Percentiles rank a stretch among this genome's conserved stretches.
Conservation (phyloP, 768 basidiomycete genomes). For the Favolaschia claudopus region DNA sequence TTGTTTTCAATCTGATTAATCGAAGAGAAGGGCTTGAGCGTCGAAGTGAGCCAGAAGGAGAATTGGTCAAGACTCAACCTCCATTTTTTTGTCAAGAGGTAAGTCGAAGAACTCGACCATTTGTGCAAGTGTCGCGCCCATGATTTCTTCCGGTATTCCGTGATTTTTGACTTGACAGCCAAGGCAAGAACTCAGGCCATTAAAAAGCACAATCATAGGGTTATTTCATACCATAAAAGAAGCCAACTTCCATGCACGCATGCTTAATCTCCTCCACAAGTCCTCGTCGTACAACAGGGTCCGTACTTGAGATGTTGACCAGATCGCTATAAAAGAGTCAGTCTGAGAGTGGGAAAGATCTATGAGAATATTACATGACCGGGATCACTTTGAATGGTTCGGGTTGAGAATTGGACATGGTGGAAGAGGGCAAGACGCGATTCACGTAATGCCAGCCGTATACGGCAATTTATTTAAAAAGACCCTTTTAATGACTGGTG, state of each 20-base stretch:
- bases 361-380: slow-evolving; percentile 44
- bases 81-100: slow-evolving; percentile 68
- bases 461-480: no score
- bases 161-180: slow-evolving; percentile 73
- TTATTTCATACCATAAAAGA: slow-evolving; percentile 71
- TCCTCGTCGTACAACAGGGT: slow-evolving; percentile 45
- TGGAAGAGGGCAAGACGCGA: no score
- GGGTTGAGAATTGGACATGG: slow-evolving; percentile 3
- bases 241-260: slow-evolving; percentile 84
- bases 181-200: not conserved
- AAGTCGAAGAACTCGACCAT: slow-evolving; percentile 75
- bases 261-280: slow-evolving; percentile 69
- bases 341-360: no score
- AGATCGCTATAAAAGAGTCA: slow-evolving; percentile 52
- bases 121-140: slow-evolving; percentile 52
- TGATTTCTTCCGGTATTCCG: slow-evolving; percentile 63
- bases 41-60: not conserved
- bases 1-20: slow-evolving; percentile 67
- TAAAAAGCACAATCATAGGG: not conserved
- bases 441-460: no score
- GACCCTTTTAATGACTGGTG: no score
- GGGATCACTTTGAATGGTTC: slow-evolving; percentile 43
- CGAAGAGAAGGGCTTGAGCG: not conserved
- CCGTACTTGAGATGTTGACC: slow-evolving; percentile 43
- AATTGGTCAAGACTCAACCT: slow-evolving; percentile 58